Evolutionary conservation across 805 yeast genomes (phyloP).

Genomic region (Trichomonascus vanleenenianus): DNA sequence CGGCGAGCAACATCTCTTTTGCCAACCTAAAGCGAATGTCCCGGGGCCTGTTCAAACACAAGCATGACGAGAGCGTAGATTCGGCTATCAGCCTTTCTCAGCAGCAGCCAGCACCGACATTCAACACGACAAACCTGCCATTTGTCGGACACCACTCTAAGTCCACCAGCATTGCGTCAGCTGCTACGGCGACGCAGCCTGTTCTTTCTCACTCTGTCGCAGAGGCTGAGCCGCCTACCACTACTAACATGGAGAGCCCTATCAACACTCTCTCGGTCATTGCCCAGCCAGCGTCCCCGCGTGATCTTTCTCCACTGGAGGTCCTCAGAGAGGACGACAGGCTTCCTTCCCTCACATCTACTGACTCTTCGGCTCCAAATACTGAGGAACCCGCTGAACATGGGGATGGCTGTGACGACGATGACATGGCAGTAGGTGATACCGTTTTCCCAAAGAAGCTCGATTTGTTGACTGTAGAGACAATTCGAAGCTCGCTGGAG

Average conservation of each 20-base stretch:
- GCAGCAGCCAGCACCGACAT: neutral
- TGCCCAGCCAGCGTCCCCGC: too few relatives aligned
- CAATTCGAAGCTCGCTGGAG: conserved; percentile 28
- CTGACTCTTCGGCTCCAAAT: conserved; percentile 7
- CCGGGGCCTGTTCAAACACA: conserved; percentile 6
- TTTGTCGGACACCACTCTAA: neutral
- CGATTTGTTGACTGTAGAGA: conserved; percentile 25
- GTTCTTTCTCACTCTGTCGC: conserved; percentile 14
- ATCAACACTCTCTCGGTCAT: too few relatives aligned
- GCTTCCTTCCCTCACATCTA: conserved; percentile 14
- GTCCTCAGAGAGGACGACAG: conserved; percentile 1
- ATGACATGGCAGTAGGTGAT: conserved; percentile 22
- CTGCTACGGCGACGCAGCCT: conserved; percentile 6
- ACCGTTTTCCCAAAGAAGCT: conserved; percentile 30
- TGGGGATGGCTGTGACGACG: conserved; percentile 6
- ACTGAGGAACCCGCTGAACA: conserved; percentile 1
- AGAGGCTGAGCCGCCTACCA: conserved; percentile 10
- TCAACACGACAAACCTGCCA: neutral
- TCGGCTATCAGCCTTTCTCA: too few relatives aligned
- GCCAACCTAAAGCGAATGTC: conserved; percentile 17
- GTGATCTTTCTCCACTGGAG: too few relatives aligned
- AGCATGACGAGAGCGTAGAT: neutral
- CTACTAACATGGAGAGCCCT: too few relatives aligned
- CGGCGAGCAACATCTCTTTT: conserved; percentile 23
- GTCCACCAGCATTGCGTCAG: neutral